Evolutionary conservation across 2,329 filamentous ascomycete species (phyloP), one percentile per base, ranked within the genome.

Genomic region (Neonectria hederae): DNA sequence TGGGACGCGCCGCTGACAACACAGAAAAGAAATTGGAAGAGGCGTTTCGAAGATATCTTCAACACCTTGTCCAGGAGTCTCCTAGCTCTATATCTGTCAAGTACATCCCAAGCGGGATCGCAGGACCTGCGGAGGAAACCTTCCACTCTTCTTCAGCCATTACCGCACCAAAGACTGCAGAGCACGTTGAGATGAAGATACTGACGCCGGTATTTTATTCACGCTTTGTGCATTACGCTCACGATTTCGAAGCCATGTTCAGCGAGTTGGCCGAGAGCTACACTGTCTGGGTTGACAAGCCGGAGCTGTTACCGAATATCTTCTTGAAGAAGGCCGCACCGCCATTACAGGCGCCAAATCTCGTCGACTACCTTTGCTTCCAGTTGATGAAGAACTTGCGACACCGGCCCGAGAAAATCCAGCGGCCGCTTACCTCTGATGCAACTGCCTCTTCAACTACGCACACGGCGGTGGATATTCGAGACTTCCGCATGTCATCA

Each of bases 201-300:
- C 75, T 90, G 21, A 90, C 87, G 0, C 90, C 90, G 1, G 81
- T 79, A 0, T 93, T 93, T 72, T 93, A 93, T 78, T 83, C 86
- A 13, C 84, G 89, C 28, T 88, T 92, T 52, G 82, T 89, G 0
- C 83, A 86, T 66, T 91, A 92, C 72, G 81, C 85, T 0, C 83
- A 90, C 71, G 86, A 87, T 22, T 82, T 87, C 19, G 87, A 90
- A 69, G 88, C 87, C 1, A 79, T 92, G 30, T 86, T 89, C 59
- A 83, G 83, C 63, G 89, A 92, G 72, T 74, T 87, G 72, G 75
- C 85, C 48, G 87, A 88, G 62, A 90, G 84, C 67, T 79, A 81
- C 42, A 92, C 89, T 0, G 74, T 90, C 8, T 84, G 81, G 78
- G 76, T 90, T 10, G 87, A 88, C 6, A 82, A 82, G 13, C 84